phyloP scores from a whole-genome alignment of 306 rosid species.

The Cicer chorassanicum region DNA sequence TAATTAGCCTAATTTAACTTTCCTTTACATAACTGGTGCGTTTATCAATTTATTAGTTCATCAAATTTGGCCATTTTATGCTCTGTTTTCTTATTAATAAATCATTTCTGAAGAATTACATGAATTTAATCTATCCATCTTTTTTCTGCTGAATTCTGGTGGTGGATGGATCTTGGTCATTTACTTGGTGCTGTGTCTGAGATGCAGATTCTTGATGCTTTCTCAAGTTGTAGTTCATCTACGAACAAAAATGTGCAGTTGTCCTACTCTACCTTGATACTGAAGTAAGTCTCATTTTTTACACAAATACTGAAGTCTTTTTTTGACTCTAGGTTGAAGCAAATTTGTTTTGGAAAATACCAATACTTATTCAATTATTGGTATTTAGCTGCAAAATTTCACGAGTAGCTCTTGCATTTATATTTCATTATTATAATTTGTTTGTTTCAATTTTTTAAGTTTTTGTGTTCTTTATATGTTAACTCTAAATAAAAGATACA shows the following conservation, averaged over 20 bases:
- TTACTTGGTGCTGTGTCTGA: slow-evolving; percentile 33
- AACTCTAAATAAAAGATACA: slow-evolving; percentile 20
- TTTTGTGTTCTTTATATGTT: slow-evolving; percentile 14
- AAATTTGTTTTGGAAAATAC: slow-evolving; percentile 18
- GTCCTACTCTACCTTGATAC: slow-evolving; percentile 80
- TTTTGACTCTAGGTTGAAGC: background rate
- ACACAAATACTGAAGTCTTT: slow-evolving; percentile 9
- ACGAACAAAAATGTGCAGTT: slow-evolving; percentile 82
- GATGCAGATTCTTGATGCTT: slow-evolving; percentile 87
- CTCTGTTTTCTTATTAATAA: slow-evolving; percentile 7
- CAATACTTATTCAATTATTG: slow-evolving; percentile 20
- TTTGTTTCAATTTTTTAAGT: slow-evolving; percentile 3
- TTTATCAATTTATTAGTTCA: slow-evolving; percentile 8
- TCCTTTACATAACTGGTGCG: slow-evolving; percentile 7
- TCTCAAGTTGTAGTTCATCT: slow-evolving; percentile 77
- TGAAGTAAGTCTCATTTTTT: slow-evolving; percentile 68
- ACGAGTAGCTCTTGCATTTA: slow-evolving; percentile 7
- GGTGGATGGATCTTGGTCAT: background rate
- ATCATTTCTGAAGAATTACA: background rate
- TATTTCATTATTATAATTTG: slow-evolving; percentile 23
- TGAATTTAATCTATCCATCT: background rate
- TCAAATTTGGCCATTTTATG: slow-evolving; percentile 2
- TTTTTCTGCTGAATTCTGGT: background rate
- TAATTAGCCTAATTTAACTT: slow-evolving; percentile 11
- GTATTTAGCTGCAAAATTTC: slow-evolving; percentile 16